phyloP scores from a whole-genome alignment of 495 filamentous ascomycete genomes.

The Apiosordaria backusii region DNA sequence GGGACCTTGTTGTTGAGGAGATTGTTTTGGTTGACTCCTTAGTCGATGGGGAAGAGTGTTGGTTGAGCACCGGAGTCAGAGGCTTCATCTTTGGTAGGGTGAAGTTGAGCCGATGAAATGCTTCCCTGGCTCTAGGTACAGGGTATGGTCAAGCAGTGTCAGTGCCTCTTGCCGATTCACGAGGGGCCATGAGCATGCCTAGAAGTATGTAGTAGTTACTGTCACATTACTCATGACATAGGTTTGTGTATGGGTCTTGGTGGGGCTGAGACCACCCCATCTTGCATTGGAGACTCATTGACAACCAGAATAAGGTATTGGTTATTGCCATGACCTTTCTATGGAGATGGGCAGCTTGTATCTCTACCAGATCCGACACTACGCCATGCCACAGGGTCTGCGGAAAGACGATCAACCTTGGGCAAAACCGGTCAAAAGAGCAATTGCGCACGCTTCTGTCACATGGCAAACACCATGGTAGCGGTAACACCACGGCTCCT shows the following conservation, averaged over 20 bases:
- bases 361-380: too few relatives aligned
- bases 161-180: not conserved
- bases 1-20: slow-evolving; percentile 59
- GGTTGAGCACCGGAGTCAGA: slow-evolving; percentile 81
- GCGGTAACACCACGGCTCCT: not conserved
- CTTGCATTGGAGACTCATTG: too few relatives aligned
- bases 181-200: not conserved
- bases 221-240: too few relatives aligned
- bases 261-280: too few relatives aligned
- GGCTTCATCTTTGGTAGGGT: slow-evolving; percentile 59
- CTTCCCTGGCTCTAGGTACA: not conserved
- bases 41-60: slow-evolving; percentile 69
- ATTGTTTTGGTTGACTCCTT: slow-evolving; percentile 53
- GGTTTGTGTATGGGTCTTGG: too few relatives aligned
- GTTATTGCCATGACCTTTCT: too few relatives aligned
- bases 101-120: slow-evolving; percentile 14
- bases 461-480: not conserved
- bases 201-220: too few relatives aligned
- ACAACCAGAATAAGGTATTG: too few relatives aligned
- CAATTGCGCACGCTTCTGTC: not conserved
- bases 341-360: too few relatives aligned
- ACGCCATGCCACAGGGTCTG: too few relatives aligned
- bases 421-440: not conserved
- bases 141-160: not conserved
- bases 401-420: too few relatives aligned